phyloP scores from a whole-genome alignment of 805 yeast genomes.

The Kluyveromyces wickerhamii region DNA sequence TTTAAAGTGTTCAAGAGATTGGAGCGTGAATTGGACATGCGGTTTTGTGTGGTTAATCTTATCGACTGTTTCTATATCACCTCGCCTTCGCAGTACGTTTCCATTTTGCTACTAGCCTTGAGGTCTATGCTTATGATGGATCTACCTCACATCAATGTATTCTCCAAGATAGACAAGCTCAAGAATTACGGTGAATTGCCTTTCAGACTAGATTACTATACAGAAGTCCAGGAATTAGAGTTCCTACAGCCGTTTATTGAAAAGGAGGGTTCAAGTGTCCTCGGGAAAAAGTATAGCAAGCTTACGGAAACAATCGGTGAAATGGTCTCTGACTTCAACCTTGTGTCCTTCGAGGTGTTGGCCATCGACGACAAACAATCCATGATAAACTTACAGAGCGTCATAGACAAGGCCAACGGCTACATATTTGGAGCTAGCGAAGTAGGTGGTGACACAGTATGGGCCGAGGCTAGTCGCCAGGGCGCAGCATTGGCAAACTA shows the following conservation, averaged over 20 bases:
- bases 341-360: slow-evolving; percentile 82
- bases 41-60: slow-evolving; percentile 78
- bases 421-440: slow-evolving; percentile 90
- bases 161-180: slow-evolving; percentile 82
- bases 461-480: slow-evolving; percentile 94
- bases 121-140: slow-evolving; percentile 91
- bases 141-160: slow-evolving; percentile 86
- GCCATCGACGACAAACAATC: slow-evolving; percentile 86
- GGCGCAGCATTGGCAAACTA: slow-evolving; percentile 46
- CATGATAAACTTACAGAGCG: slow-evolving; percentile 73
- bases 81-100: slow-evolving; percentile 82
- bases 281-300: slow-evolving; percentile 53
- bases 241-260: slow-evolving; percentile 61
- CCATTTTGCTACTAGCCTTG: slow-evolving; percentile 69
- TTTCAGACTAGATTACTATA: slow-evolving; percentile 75
- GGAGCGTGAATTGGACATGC: slow-evolving; percentile 54
- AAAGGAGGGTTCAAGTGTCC: slow-evolving; percentile 59
- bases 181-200: slow-evolving; percentile 74
- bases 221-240: slow-evolving; percentile 81
- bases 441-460: slow-evolving; percentile 91
- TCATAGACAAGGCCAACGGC: slow-evolving; percentile 88
- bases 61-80: slow-evolving; percentile 78
- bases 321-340: slow-evolving; percentile 74
- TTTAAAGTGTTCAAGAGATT: slow-evolving; percentile 57
- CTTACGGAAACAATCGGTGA: slow-evolving; percentile 76